Evolutionary conservation across 2,329 filamentous ascomycete species (phyloP).

Genomic region (Penicillium frequentans): DNA sequence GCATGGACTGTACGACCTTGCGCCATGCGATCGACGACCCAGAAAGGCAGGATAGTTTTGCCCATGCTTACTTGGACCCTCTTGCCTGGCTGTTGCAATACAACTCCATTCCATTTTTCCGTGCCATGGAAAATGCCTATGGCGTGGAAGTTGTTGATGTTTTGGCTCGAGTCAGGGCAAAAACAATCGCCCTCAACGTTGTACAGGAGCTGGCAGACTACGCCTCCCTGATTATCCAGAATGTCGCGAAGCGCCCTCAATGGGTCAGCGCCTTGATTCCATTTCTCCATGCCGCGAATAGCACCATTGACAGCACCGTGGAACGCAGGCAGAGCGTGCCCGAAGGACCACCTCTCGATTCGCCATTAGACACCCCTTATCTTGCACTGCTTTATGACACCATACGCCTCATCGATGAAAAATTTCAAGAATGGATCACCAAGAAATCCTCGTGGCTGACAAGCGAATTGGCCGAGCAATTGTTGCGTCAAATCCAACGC

Average conservation of each 20-base stretch:
- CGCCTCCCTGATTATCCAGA: slow-evolving; percentile 25
- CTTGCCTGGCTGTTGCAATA: slow-evolving; percentile 38
- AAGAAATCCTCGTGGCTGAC: slow-evolving; percentile 46
- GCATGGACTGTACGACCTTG: slow-evolving; percentile 40
- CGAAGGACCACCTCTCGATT: slow-evolving; percentile 21
- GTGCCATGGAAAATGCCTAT: slow-evolving; percentile 31
- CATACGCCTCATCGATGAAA: slow-evolving; percentile 33
- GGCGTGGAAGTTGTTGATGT: slow-evolving; percentile 28
- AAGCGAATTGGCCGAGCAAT: slow-evolving; percentile 40
- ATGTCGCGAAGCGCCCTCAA: slow-evolving; percentile 30
- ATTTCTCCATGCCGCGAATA: slow-evolving; percentile 26
- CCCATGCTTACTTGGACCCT: slow-evolving; percentile 34
- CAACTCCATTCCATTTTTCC: slow-evolving; percentile 38
- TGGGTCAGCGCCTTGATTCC: slow-evolving; percentile 24
- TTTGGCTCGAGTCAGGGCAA: slow-evolving; percentile 31
- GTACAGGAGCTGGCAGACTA: slow-evolving; percentile 31
- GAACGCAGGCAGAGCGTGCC: slow-evolving; percentile 19
- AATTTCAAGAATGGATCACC: slow-evolving; percentile 39
- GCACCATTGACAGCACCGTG: slow-evolving; percentile 30
- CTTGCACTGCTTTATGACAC: slow-evolving; percentile 29
- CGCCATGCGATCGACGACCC: slow-evolving; percentile 27
- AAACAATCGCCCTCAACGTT: slow-evolving; percentile 26
- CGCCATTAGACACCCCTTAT: slow-evolving; percentile 15
- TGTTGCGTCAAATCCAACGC: slow-evolving; percentile 35
- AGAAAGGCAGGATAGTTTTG: slow-evolving; percentile 32